Evolutionary conservation across 1,139 yeast genomes (phyloP), one percentile per base, ranked within the genome.

Genomic region (Protomyces arabidopsidicola): DNA sequence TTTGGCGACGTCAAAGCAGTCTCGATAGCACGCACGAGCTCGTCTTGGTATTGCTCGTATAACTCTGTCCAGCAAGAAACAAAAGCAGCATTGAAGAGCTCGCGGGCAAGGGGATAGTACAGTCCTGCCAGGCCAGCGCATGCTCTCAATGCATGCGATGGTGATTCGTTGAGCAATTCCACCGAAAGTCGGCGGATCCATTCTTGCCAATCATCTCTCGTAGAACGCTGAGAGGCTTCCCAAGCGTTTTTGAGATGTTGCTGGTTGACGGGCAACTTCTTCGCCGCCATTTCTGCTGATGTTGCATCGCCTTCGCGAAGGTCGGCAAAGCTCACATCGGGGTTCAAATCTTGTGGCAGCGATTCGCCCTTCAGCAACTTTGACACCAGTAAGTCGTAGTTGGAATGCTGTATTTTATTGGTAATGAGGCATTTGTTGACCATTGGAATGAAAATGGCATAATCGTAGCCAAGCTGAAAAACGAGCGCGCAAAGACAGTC

Each of bases 191-290:
- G 80, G 63, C 96, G 82, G 68, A 91, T 85, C 99, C 99, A 95
- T 72, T 93, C 98, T 72, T 88, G 91, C 98, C 98, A 95, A 70
- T 93, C 98, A 71, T 91, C 98, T 69, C 87, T 84, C 0, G 97
- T 90, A 54, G 95, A 82, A 68, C 95, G 83, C 69, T 90, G 93
- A 35, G 88, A 84, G 18, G 96, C 88, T 70, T 90, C 97, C 98
- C 98, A 95, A 0, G 95, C 90, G 55, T 84, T 82, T 71, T 88
- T 87, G 68, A 88, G 78, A 4, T 86, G 86, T 63, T 83, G 85
- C 67, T 88, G 91, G 69, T 88, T 87, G 14, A 88, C 90, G 0
- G 96, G 91, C 10, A 91, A 77, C 70, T 89, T 90, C 70, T 86
- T 85, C 16, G 87, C 80, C 1, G 87, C 84, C 69, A 86, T 81